Base-by-base conservation (phyloP, 306 rosid species). In the Prunus armeniaca region DNA sequence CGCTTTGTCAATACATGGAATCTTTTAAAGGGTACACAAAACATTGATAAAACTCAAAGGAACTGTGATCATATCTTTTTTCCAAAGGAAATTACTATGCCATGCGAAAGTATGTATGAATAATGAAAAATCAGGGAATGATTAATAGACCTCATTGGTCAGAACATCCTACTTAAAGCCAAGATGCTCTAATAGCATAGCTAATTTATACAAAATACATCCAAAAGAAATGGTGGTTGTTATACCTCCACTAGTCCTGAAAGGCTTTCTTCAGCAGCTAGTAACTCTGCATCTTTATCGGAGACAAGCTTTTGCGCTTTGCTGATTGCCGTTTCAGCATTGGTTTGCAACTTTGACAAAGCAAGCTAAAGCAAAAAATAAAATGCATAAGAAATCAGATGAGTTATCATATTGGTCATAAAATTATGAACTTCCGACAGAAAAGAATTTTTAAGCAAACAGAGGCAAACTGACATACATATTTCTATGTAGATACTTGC, bases 241-340 rank as follows among this genome's bases (percentile, higher is more conserved):
- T 9, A 69, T 84, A 95, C 97, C 98, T 92, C 98, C 80, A 87
- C 87, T 41, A 95, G 88, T 74, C 88, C 98, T 60, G 92, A 83
- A 78, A 95, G 96, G 77, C 91, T 88, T 80, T 89, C 97, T 79
- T 92, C 98, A 79, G 93, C 95, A 73, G 74, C 81, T 11, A 74
- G 79, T 69, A 92, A 86, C 84, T 92, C 98, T 25, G 86, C 82
- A 72, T 90, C 96, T 86, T 88, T 95, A 80, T 92, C 92, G 3
- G 80, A 87, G 77, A 89, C 70, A 57, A 90, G 91, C 65, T 87
- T 88, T 83, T 80, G 90, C 50, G 92, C 93, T 75, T 87, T 88
- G 86, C 77, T 78, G 88, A 92, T 89, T 85, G 86, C 96, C 63
- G 81, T 81, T 82, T 89, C 93, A 61, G 95, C 92, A 80, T 88